Base-by-base conservation (phyloP, 208 protist genomes). In the Leptomonas pyrrhocoris region DNA sequence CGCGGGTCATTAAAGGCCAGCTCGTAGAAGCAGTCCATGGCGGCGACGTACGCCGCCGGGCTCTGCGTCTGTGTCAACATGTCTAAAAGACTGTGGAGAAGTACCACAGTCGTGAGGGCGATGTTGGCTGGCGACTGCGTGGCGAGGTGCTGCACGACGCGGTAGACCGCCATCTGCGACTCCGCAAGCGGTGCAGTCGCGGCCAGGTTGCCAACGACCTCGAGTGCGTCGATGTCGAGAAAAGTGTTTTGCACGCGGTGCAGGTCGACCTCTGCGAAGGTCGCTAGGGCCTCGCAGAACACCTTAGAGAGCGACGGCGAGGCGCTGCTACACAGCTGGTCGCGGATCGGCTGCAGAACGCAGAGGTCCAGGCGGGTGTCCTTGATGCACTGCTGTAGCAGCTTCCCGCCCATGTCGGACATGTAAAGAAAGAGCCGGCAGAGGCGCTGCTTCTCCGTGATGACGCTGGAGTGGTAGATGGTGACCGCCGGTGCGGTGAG, bases 151-250 rank as follows among this genome's bases (percentile, higher is more conserved):
- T 62, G 42, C 48, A 85, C 74, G 23, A 90, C 51, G 40, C 63
- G 75, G 68, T 81, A 86, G 21, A 81, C 78, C 2, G 83, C 71
- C 8, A 88, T 43, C 65, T 92, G 85, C 60, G 84, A 83, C 61
- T 88, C 86, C 1, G 82, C 80, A 28, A 82, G 71, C n/a, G 66
- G 77, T 2, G 79, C 43, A 36, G 68, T 65, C 8, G 70, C 58
- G 25, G 73, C 72, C 42, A 94, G 65, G 19, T 81, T 80, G 48
- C 80, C 74, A 11, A 83, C 66, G 5, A 92, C 73, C 65, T 94
- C 89, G 6, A 94, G 58, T n/a, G 88, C 81, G 66, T 94, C 89
- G 43, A 92, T 36, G 46, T 89, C 56, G 28, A 90, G 79, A 31
- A 92, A 77, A n/a, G 54, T 64, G 31, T 48, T 40, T 68, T 81